Conservation (phyloP, 2,329 filamentous ascomycete genomes). For the Cordyceps tenuipes region DNA sequence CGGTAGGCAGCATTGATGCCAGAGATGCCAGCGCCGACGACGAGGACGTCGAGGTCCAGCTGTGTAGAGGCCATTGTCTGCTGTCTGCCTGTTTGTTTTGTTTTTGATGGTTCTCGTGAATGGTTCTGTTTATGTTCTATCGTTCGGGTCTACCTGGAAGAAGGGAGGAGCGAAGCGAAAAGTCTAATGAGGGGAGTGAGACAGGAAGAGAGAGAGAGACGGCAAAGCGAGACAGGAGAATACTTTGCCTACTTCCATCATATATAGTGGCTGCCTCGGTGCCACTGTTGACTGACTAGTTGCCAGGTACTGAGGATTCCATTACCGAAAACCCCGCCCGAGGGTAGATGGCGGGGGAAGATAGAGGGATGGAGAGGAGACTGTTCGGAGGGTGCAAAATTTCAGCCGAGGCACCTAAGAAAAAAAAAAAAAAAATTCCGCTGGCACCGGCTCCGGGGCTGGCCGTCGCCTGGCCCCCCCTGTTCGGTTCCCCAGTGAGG, state of each 20-base stretch:
- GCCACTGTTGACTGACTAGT: neutral
- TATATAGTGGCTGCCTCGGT: constrained; percentile 3
- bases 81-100: neutral
- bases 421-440: neutral
- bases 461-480: neutral
- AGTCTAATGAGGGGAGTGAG: neutral
- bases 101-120: neutral
- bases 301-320: neutral
- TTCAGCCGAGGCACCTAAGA: constrained; percentile 3
- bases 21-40: constrained; percentile 66
- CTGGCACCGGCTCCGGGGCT: neutral
- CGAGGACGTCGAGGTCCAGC: constrained; percentile 43
- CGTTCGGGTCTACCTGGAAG: neutral
- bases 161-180: neutral
- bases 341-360: neutral
- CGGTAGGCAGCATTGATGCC: constrained; percentile 69
- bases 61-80: neutral
- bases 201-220: neutral
- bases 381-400: no score
- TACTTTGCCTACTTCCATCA: neutral
- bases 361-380: no score
- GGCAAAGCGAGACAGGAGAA: neutral
- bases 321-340: constrained; percentile 9
- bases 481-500: no score
- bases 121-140: neutral